Evolutionary conservation across 2,329 filamentous ascomycete species (phyloP).

Genomic region (Scedosporium boydii): DNA sequence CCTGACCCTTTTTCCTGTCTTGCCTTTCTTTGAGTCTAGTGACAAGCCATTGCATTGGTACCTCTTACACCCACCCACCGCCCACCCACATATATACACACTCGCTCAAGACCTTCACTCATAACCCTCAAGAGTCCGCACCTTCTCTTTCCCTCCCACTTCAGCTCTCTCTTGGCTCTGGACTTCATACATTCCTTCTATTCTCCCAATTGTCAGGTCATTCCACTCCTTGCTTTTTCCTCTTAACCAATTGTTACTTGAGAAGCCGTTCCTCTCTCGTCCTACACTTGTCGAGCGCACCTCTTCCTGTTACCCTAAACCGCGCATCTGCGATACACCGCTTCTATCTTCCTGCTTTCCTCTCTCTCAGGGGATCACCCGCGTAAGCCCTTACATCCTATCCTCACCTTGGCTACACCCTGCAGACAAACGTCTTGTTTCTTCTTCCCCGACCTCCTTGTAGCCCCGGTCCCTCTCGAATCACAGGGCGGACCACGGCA

Average conservation of each 20-base stretch:
- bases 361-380: neutral
- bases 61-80: neutral
- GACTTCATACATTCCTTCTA: neutral
- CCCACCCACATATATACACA: neutral
- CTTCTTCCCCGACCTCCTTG: neutral
- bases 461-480: constrained; percentile 4
- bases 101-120: neutral
- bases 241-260: neutral
- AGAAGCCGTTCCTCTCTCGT: neutral
- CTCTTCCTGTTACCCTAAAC: no score
- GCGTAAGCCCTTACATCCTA: neutral
- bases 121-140: neutral
- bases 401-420: neutral
- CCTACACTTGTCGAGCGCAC: neutral
- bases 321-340: neutral
- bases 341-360: neutral
- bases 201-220: neutral
- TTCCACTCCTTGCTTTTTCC: neutral
- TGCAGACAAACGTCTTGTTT: neutral
- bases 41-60: neutral
- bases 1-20: neutral
- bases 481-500: constrained; percentile 1
- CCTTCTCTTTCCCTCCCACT: neutral
- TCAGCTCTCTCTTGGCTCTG: neutral
- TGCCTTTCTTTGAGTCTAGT: neutral